Evolutionary conservation across 768 basidiomycete genomes (phyloP), one percentile per base, ranked within the genome.

Genomic region (Podaxis pistillaris): DNA sequence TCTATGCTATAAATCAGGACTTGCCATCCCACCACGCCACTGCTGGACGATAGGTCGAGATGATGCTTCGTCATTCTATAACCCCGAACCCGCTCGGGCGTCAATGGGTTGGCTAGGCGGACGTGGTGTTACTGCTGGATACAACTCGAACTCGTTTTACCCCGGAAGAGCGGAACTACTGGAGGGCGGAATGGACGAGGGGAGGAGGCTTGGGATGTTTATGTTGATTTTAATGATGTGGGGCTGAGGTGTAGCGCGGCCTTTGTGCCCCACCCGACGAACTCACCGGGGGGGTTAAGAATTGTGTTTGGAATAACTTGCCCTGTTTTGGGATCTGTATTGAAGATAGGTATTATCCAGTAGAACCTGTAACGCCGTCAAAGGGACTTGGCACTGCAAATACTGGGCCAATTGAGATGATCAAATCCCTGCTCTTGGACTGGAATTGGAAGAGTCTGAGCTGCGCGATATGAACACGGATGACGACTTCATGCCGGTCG

Each of bases 371-470:
- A 6, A 54, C 72, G 3, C 71, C 76, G 22, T 60, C 51, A 65
- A 58, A 64, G 36, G 83, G 82, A 28, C 62, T 67, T n/a, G 49
- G 68, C 12, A 79, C 79, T 49, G 19, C 44, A 17, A 56, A 74
- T 17, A 60, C 68, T 3, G 78, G 79, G 9, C 86, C 84, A 2
- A 90, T 94, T 24, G 95, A 98, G 74, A 81, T 96, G 73, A 89
- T 96, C 49, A 96, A 0, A 92, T 96, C 0, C 95, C 95, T 2
- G 91, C 91, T 1, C 80, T 98, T 2, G 95, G 95, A 19, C 78
- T 94, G 0, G 95, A 98, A 76, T 98, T 95, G 95, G 83, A 83
- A 26, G 86, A 86, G 55, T 77, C 82, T 19, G 95, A 98, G 72
- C 75, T 97, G 73, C 83, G 81, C 53, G 82, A 83, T 40, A 90